phyloP scores from a whole-genome alignment of 257 asterid species.

The Solanum medicagineum region DNA sequence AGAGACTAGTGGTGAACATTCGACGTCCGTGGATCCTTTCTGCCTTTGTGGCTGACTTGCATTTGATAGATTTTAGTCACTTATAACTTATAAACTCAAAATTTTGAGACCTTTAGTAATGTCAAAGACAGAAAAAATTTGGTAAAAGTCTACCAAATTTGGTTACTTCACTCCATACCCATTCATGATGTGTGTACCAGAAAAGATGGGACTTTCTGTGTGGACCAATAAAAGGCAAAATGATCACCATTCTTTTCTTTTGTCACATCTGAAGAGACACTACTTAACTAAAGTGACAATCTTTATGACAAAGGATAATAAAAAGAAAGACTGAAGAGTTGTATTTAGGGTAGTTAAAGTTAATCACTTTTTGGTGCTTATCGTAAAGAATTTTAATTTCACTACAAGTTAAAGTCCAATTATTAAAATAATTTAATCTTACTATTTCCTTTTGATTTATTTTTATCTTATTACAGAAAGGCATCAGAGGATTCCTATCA shows the following conservation, averaged over 20 bases:
- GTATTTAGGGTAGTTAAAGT: neutral
- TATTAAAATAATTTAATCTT: neutral
- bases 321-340: neutral
- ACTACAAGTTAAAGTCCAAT: neutral
- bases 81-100: too few relatives aligned
- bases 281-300: neutral
- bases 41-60: too few relatives aligned
- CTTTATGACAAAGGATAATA: neutral
- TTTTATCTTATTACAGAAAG: slow-evolving; percentile 28
- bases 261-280: neutral
- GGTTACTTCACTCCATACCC: too few relatives aligned
- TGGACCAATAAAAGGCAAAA: neutral
- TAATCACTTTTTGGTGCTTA: neutral
- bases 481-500: slow-evolving; percentile 33
- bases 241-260: neutral
- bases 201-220: neutral
- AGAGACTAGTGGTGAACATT: too few relatives aligned
- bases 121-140: neutral
- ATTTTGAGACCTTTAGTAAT: neutral
- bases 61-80: too few relatives aligned
- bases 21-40: too few relatives aligned
- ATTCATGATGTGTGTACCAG: neutral
- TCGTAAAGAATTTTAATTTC: neutral
- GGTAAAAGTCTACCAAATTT: neutral
- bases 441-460: neutral